Conservation (phyloP, 495 filamentous ascomycete species). For the Neurospora sublineolata region DNA sequence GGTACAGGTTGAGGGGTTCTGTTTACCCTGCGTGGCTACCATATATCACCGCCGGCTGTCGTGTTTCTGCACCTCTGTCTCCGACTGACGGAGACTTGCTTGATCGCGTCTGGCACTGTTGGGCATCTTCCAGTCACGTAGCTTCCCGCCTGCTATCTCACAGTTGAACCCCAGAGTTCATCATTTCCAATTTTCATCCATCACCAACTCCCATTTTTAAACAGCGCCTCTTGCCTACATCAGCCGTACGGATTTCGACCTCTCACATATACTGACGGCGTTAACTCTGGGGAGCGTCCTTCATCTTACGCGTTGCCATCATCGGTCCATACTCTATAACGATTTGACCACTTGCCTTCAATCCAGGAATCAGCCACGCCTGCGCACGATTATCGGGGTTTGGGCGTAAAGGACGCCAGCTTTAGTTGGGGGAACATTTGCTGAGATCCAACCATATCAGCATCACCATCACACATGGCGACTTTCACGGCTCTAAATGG, state of each 20-base stretch:
- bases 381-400: neutral
- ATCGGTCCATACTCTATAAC: neutral
- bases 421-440: neutral
- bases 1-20: neutral
- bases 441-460: neutral
- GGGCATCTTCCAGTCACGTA: neutral
- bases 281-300: neutral
- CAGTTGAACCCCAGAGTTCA: neutral
- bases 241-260: neutral
- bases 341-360: neutral
- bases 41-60: neutral
- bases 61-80: neutral
- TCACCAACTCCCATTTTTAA: constrained; percentile 11
- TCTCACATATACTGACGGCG: neutral
- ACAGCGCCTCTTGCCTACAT: constrained; percentile 8
- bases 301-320: neutral
- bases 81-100: neutral
- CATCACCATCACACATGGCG: constrained; percentile 29
- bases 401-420: neutral
- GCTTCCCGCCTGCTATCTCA: neutral
- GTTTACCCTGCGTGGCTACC: neutral
- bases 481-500: constrained; percentile 39
- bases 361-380: neutral
- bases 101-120: neutral
- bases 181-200: neutral